Percentiles rank a stretch among this genome's conserved stretches.
Conservation (phyloP, 1,284 basidiomycete species). For the Cystobasidium pallidum region DNA sequence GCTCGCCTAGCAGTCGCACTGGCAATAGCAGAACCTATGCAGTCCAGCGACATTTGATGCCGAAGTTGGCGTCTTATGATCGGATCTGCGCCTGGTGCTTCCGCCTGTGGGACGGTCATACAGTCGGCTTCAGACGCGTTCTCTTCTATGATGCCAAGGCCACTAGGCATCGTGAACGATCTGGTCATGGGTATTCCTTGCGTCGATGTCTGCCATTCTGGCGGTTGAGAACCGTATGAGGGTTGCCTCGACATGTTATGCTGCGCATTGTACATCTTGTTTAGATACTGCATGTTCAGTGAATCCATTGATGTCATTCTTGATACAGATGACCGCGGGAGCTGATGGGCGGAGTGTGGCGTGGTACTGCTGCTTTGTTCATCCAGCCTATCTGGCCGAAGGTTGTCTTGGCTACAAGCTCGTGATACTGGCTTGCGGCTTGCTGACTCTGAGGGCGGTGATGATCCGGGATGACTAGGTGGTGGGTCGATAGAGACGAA, state of each 20-base stretch:
- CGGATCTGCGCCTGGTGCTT: conserved; percentile 42
- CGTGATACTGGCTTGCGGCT: not conserved
- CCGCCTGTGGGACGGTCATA: not conserved
- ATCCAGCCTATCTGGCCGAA: not conserved
- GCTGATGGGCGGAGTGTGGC: not conserved
- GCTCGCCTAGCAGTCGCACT: conserved; percentile 50
- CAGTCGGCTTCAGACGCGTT: not conserved
- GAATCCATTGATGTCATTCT: conserved; percentile 49
- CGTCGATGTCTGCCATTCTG: not conserved
- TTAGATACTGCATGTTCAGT: conserved; percentile 46
- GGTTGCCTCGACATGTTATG: conserved; percentile 18
- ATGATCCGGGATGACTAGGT: conserved; percentile 56
- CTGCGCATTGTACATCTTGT: conserved; percentile 35
- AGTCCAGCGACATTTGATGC: conserved; percentile 52
- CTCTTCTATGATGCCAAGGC: conserved; percentile 22
- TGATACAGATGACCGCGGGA: conserved; percentile 25
- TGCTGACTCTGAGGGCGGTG: conserved; percentile 28
- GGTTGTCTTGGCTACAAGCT: conserved; percentile 20
- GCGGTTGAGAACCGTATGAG: not conserved
- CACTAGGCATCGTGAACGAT: conserved; percentile 9
- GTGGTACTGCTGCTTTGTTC: not conserved
- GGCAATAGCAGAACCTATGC: conserved; percentile 52
- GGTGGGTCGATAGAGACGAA: conserved; percentile 80
- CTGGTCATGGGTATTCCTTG: conserved; percentile 21
- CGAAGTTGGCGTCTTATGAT: conserved; percentile 46